Conservation (phyloP, 2,329 filamentous ascomycete genomes). For the Pseudopithomyces chartarum region DNA sequence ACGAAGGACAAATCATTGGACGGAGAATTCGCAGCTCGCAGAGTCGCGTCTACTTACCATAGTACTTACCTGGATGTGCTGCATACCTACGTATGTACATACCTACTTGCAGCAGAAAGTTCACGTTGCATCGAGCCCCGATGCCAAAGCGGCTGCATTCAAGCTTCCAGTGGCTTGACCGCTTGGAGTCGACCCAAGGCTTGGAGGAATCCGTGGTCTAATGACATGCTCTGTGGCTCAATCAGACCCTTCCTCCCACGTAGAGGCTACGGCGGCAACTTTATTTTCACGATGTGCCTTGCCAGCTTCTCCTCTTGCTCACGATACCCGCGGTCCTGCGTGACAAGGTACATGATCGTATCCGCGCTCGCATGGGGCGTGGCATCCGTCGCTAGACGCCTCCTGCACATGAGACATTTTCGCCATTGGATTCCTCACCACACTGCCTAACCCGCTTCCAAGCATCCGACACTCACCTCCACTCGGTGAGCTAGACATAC, state of each 20-base stretch:
- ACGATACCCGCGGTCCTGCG: not conserved
- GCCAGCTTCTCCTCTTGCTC: not conserved
- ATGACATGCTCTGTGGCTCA: not conserved
- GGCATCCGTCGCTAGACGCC: conserved; percentile 7
- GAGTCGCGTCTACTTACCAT: no score
- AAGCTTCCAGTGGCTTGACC: not conserved
- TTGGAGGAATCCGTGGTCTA: not conserved
- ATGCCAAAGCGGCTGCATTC: no score
- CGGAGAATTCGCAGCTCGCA: not conserved
- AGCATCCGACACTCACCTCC: conserved; percentile 4
- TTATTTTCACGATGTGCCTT: not conserved
- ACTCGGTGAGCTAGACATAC: not conserved
- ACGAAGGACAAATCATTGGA: not conserved
- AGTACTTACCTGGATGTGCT: not conserved
- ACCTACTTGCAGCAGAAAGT: no score
- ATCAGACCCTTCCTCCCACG: not conserved
- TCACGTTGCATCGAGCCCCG: no score
- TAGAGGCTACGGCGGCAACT: conserved; percentile 5
- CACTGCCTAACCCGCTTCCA: conserved; percentile 9
- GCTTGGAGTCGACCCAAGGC: not conserved
- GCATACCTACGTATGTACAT: not conserved
- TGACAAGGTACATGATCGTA: conserved; percentile 1
- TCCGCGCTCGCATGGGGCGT: conserved; percentile 4
- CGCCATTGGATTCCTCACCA: conserved; percentile 30
- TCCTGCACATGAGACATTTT: conserved; percentile 38